Evolutionary conservation across 345 rosid genomes (phyloP).

Genomic region (Angophora floribunda): DNA sequence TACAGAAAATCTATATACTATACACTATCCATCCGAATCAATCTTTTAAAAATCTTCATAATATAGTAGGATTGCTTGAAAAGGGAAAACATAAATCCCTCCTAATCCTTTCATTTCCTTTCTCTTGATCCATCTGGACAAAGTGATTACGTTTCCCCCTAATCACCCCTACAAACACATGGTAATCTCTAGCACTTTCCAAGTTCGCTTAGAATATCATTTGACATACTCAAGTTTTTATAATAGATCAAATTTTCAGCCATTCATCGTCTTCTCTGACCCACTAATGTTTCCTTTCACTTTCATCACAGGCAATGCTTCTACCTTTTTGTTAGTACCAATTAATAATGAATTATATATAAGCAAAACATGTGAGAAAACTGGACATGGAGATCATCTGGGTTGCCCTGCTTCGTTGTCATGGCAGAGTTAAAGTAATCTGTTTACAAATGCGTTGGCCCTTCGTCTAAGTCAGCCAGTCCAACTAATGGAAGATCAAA

Average conservation of each 20-base stretch:
- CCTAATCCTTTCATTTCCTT: background rate
- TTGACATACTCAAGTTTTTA: background rate
- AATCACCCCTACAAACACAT: background rate
- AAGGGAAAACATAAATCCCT: background rate
- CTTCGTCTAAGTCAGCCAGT: background rate
- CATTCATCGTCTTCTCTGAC: background rate
- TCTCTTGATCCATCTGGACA: background rate
- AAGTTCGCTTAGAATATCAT: background rate
- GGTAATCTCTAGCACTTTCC: background rate
- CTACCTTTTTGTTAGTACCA: background rate
- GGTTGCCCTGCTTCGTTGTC: background rate
- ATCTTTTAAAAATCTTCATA: background rate
- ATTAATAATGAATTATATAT: background rate
- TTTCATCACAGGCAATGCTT: background rate
- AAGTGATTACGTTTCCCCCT: background rate
- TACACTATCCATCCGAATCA: background rate
- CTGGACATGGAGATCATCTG: background rate
- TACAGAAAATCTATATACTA: background rate
- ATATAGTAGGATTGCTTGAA: background rate
- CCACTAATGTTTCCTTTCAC: background rate
- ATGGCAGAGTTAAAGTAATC: background rate
- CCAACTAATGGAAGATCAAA: background rate
- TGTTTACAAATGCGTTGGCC: background rate
- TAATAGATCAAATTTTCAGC: background rate
- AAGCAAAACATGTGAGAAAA: background rate